Evolutionary conservation across 1,284 basidiomycete genomes (phyloP).

Genomic region (Limonomyces culmigenus): DNA sequence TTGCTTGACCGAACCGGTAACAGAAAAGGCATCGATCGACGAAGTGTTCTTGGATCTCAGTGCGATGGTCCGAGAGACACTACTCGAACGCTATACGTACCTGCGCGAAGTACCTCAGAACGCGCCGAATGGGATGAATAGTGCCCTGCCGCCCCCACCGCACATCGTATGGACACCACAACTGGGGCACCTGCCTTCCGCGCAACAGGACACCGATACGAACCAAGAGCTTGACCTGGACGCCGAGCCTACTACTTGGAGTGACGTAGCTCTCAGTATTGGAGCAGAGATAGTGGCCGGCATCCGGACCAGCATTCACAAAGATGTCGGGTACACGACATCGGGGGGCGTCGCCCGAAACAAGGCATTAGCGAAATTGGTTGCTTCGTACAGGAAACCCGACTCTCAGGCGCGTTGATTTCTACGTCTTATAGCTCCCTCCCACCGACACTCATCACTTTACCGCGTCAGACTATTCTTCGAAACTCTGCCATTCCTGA

Average conservation of each 20-base stretch:
- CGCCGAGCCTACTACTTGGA: constrained; percentile 49
- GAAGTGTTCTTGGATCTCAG: constrained; percentile 88
- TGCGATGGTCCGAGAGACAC: constrained; percentile 50
- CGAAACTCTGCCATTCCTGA: constrained; percentile 68
- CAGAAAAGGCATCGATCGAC: constrained; percentile 77
- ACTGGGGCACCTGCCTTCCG: constrained; percentile 52
- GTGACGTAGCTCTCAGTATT: constrained; percentile 81
- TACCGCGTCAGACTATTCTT: constrained; percentile 53
- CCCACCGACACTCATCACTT: too few species aligned
- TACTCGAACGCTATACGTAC: constrained; percentile 64
- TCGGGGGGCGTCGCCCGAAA: too few species aligned
- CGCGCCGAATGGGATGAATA: constrained; percentile 61
- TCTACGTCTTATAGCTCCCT: too few species aligned
- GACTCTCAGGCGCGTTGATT: neutral
- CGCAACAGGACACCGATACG: constrained; percentile 6
- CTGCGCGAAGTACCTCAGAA: constrained; percentile 54
- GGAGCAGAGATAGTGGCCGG: constrained; percentile 82
- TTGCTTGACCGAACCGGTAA: constrained; percentile 4
- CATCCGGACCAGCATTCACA: constrained; percentile 51
- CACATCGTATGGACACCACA: constrained; percentile 47
- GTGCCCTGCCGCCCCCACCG: constrained; percentile 67
- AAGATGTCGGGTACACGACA: constrained; percentile 80
- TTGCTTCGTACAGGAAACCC: neutral
- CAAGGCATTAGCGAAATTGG: too few species aligned
- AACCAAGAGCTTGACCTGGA: constrained; percentile 12